phyloP scores from a whole-genome alignment of 768 basidiomycete species.

The Tricholoma matsutake region DNA sequence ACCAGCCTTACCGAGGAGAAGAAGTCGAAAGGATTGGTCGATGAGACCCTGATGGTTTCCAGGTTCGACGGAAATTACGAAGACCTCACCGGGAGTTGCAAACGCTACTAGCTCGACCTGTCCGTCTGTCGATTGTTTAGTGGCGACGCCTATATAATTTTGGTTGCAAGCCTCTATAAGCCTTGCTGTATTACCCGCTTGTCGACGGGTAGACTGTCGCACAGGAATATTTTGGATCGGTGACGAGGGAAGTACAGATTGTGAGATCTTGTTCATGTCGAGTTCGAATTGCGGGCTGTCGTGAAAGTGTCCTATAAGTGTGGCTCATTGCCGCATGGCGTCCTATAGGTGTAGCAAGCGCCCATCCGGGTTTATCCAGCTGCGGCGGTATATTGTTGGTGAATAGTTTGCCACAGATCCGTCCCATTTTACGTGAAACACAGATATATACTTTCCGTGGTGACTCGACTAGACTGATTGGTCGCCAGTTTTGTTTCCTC shows the following conservation, averaged over 20 bases:
- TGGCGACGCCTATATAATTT: conserved; percentile 8
- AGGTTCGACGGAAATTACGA: conserved; percentile 6
- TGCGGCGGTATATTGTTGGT: background rate
- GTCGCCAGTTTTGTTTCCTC: no score
- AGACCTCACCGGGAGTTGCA: conserved; percentile 9
- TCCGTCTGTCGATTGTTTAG: conserved; percentile 4
- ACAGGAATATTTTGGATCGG: conserved; percentile 2
- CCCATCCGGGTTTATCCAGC: background rate
- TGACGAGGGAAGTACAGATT: conserved; percentile 7
- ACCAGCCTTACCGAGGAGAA: conserved; percentile 16
- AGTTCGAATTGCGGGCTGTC: background rate
- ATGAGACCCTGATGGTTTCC: background rate
- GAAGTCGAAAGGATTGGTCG: conserved; percentile 12
- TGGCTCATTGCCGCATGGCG: background rate
- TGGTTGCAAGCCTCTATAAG: background rate
- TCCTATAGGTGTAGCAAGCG: background rate
- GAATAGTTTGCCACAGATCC: no score
- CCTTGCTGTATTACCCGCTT: conserved; percentile 10
- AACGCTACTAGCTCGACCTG: conserved; percentile 9
- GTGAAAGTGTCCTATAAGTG: background rate
- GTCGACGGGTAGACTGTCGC: conserved; percentile 8
- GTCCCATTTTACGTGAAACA: no score
- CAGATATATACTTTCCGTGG: no score
- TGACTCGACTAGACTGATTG: no score
- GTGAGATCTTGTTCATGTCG: conserved; percentile 5